Evolutionary conservation across 1,139 yeast species (phyloP).

Genomic region (Lipomyces yarrowii): DNA sequence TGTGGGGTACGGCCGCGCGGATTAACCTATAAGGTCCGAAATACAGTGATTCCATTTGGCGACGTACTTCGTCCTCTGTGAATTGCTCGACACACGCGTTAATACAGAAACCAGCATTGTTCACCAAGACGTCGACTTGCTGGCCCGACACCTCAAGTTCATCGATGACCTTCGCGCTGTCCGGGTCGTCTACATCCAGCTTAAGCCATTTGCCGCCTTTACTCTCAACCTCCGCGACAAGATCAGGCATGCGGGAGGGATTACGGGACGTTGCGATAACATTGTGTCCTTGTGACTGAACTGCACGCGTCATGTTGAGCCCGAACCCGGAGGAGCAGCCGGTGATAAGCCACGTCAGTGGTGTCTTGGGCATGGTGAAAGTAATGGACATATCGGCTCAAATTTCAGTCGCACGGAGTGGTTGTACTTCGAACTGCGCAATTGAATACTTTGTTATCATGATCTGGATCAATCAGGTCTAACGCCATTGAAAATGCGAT

Average conservation of each 20-base stretch:
- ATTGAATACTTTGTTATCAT: too few species aligned
- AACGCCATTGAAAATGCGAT: too few species aligned
- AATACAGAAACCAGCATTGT: neutral
- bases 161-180: neutral
- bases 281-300: neutral
- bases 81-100: neutral
- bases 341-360: neutral
- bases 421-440: too few species aligned
- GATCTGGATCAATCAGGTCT: too few species aligned
- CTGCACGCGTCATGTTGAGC: neutral
- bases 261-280: slow-evolving; percentile 1
- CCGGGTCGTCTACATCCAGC: neutral
- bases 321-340: slow-evolving; percentile 1
- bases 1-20: neutral
- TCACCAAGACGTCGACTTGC: neutral
- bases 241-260: slow-evolving; percentile 1
- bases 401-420: too few species aligned
- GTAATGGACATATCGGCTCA: neutral
- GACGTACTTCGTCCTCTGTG: neutral
- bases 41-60: neutral
- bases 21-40: neutral
- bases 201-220: slow-evolving; percentile 1
- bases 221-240: neutral
- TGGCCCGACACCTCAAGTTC: slow-evolving; percentile 1
- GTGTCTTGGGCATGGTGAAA: neutral